A percentile compares a stretch with the other conserved stretches of the same genome.
phyloP scores from a whole-genome alignment of 2,329 filamentous ascomycete species.

The Lasiodiplodia gonubiensis region DNA sequence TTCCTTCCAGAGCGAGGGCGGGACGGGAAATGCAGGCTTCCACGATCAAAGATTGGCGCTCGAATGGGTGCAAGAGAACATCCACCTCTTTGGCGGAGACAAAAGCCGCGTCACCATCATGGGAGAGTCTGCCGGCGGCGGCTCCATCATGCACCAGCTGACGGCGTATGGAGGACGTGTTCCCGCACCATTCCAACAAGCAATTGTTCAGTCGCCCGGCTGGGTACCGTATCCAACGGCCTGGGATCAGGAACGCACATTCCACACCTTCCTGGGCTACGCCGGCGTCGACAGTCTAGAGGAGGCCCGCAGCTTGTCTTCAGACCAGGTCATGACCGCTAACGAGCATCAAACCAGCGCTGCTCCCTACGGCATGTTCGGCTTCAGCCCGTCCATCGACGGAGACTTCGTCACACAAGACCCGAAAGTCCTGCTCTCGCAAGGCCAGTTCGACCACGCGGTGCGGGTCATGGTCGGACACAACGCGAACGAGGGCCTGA shows the following conservation, averaged over 20 bases:
- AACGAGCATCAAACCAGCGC: slow-evolving; percentile 44
- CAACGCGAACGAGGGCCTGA: slow-evolving; percentile 52
- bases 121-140: slow-evolving; percentile 51
- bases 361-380: slow-evolving; percentile 33
- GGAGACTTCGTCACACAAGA: slow-evolving; percentile 56
- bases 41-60: slow-evolving; percentile 59
- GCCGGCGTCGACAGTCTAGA: slow-evolving; percentile 53
- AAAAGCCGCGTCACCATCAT: no score
- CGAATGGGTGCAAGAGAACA: slow-evolving; percentile 40
- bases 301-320: slow-evolving; percentile 52
- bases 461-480: slow-evolving; percentile 56
- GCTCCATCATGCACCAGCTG: slow-evolving; percentile 62
- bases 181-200: slow-evolving; percentile 51
- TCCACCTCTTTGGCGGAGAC: no score
- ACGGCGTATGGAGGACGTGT: slow-evolving; percentile 55
- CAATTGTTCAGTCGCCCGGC: slow-evolving; percentile 55
- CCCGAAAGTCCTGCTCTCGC: slow-evolving; percentile 53
- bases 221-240: slow-evolving; percentile 34
- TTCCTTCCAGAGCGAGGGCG: slow-evolving; percentile 49
- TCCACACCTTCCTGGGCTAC: slow-evolving; percentile 48
- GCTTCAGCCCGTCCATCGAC: slow-evolving; percentile 52
- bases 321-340: slow-evolving; percentile 32
- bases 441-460: slow-evolving; percentile 52
- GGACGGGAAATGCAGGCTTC: slow-evolving; percentile 56
- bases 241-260: slow-evolving; percentile 46